These are phyloP conservation scores for Reticulomyxa filosa DNA, from an alignment of 78 protist species.

Conservation along the genomic window DNA sequence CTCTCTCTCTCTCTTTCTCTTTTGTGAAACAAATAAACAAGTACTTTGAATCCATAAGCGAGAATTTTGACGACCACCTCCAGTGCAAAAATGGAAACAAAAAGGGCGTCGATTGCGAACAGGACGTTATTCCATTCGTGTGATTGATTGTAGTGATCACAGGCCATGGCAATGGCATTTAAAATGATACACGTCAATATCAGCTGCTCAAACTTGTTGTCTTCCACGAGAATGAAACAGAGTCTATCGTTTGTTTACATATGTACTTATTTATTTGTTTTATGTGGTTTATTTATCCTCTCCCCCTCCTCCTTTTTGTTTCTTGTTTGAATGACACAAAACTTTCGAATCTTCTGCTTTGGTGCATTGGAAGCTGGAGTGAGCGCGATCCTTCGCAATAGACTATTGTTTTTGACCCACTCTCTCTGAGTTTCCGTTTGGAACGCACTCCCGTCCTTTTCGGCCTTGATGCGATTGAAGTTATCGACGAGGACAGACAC, in stretches of 20 bases:
- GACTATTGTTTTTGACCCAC: too few species aligned
- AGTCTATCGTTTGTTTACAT: too few species aligned
- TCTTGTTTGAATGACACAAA: too few species aligned
- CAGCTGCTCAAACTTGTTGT: background rate
- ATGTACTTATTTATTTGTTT: too few species aligned
- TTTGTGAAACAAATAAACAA: too few species aligned
- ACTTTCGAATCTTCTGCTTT: too few species aligned
- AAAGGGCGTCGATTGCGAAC: background rate
- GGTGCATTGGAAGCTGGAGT: too few species aligned
- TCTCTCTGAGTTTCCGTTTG: background rate
- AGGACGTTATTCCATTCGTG: background rate
- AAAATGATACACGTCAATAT: background rate
- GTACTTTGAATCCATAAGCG: background rate
- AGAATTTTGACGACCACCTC: slow-evolving; percentile 1
- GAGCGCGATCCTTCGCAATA: too few species aligned
- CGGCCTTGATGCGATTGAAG: background rate
- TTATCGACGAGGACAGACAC: background rate
- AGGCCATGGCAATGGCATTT: background rate
- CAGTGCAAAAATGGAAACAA: background rate
- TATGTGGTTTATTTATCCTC: too few species aligned
- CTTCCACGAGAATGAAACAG: too few species aligned
- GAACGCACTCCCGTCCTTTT: background rate
- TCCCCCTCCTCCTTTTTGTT: too few species aligned
- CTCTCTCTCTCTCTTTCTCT: too few species aligned
- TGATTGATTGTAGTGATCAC: background rate